These are phyloP conservation scores for Tremellales sp. DNA, from an alignment of 1,284 basidiomycete species.

Conservation along the genomic window DNA sequence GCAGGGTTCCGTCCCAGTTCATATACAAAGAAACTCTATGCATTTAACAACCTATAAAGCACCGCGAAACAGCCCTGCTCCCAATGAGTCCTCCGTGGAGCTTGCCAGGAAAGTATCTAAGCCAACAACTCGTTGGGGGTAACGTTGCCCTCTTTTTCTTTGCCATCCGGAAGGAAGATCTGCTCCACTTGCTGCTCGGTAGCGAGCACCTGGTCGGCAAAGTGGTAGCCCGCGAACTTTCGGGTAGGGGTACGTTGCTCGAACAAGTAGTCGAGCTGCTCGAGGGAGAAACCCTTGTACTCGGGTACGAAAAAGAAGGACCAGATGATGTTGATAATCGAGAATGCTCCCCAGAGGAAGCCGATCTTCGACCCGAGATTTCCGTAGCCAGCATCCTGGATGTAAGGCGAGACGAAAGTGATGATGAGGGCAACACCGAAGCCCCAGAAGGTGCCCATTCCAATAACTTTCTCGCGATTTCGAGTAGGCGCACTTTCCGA, in stretches of 20 bases:
- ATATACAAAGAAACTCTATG: too few relatives aligned
- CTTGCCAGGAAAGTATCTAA: not conserved
- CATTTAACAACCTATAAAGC: too few relatives aligned
- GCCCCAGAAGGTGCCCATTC: slow-evolving; percentile 19
- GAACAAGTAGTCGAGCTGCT: slow-evolving; percentile 49
- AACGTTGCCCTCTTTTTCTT: too few relatives aligned
- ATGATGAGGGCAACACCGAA: slow-evolving; percentile 18
- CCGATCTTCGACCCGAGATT: slow-evolving; percentile 14
- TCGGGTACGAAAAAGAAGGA: slow-evolving; percentile 22
- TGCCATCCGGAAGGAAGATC: too few relatives aligned
- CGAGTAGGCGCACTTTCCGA: slow-evolving; percentile 18
- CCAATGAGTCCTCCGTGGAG: not conserved
- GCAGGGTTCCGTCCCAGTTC: too few relatives aligned
- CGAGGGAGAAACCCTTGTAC: slow-evolving; percentile 13
- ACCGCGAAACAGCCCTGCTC: too few relatives aligned
- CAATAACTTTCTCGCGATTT: slow-evolving; percentile 20
- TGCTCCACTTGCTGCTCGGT: too few relatives aligned
- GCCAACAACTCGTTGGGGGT: too few relatives aligned
- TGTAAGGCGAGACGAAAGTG: slow-evolving; percentile 11
- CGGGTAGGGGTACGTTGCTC: too few relatives aligned
- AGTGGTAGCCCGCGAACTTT: too few relatives aligned
- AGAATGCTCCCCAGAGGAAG: slow-evolving; percentile 11
- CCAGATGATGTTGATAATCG: slow-evolving; percentile 5
- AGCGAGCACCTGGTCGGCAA: too few relatives aligned
- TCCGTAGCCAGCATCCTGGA: slow-evolving; percentile 3